Evolutionary conservation across 805 yeast species (phyloP).

Genomic region (Myxozyma mucilagina): DNA sequence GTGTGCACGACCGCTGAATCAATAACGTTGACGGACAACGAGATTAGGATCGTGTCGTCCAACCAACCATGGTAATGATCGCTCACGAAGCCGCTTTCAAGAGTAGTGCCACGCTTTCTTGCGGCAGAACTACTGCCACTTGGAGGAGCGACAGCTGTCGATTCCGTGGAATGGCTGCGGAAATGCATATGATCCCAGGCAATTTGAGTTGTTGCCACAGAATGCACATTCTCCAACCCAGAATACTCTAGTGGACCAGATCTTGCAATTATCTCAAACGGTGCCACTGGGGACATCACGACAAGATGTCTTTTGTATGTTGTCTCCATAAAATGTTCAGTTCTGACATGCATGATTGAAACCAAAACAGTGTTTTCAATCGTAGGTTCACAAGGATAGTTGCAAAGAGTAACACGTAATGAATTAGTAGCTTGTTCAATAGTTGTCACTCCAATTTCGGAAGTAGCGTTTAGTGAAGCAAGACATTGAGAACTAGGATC

Average conservation of each 20-base stretch:
- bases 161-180: conserved; percentile 76
- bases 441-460: neutral
- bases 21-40: conserved; percentile 12
- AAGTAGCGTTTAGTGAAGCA: neutral
- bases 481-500: conserved; percentile 13
- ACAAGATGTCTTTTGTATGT: conserved; percentile 19
- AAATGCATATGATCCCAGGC: conserved; percentile 25
- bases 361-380: conserved; percentile 29
- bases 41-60: conserved; percentile 26
- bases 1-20: conserved; percentile 21
- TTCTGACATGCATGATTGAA: conserved; percentile 23
- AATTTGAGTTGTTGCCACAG: conserved; percentile 14
- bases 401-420: conserved; percentile 29
- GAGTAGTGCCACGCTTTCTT: conserved; percentile 35
- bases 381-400: conserved; percentile 27
- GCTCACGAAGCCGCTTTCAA: conserved; percentile 70
- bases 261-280: conserved; percentile 23
- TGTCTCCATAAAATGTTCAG: neutral
- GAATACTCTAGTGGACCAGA: conserved; percentile 5
- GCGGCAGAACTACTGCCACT: conserved; percentile 41
- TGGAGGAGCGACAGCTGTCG: conserved; percentile 87
- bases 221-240: conserved; percentile 15
- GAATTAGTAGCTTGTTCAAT: conserved; percentile 29
- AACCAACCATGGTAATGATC: conserved; percentile 22
- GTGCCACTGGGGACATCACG: conserved; percentile 22